Evolutionary conservation across 2,329 filamentous ascomycete genomes (phyloP).

Genomic region (Curvularia lunata): DNA sequence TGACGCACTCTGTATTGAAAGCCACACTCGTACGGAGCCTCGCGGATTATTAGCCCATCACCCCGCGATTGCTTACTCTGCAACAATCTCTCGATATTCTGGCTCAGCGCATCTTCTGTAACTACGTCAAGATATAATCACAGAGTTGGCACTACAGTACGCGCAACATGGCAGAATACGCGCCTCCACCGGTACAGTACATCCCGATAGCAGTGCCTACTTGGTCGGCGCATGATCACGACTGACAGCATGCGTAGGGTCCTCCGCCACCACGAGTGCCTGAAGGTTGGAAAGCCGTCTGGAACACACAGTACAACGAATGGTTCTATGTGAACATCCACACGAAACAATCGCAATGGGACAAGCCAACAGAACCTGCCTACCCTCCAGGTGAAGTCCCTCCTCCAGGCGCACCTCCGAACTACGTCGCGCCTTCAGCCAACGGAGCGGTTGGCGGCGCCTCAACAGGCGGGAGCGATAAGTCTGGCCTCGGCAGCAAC

Average conservation of each 20-base stretch:
- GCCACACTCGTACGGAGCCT: conserved; percentile 13
- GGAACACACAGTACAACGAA: conserved; percentile 85
- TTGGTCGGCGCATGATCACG: conserved; percentile 1
- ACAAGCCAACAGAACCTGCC: conserved; percentile 75
- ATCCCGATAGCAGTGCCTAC: conserved; percentile 12
- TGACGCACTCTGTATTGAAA: conserved; percentile 26
- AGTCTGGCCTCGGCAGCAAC: conserved; percentile 60
- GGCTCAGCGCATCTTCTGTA: not conserved
- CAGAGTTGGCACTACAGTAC: not conserved
- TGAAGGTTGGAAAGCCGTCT: conserved; percentile 84
- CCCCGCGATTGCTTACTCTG: conserved; percentile 16
- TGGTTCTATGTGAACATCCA: conserved; percentile 93
- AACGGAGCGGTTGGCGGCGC: conserved; percentile 43
- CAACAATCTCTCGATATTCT: conserved; percentile 5
- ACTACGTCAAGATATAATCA: not conserved
- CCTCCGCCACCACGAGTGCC: conserved; percentile 68
- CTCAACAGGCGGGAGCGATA: conserved; percentile 51
- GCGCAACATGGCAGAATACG: conserved; percentile 42
- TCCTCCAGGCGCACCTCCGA: conserved; percentile 69
- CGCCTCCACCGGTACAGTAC: conserved; percentile 42
- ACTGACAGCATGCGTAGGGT: conserved; percentile 37
- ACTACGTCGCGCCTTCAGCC: conserved; percentile 62
- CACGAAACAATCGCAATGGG: conserved; percentile 91
- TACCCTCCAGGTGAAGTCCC: conserved; percentile 57
- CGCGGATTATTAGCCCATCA: conserved; percentile 22